Conservation (phyloP, 2,329 filamentous ascomycete species). For the Phaeosphaeriaceae sp. region DNA sequence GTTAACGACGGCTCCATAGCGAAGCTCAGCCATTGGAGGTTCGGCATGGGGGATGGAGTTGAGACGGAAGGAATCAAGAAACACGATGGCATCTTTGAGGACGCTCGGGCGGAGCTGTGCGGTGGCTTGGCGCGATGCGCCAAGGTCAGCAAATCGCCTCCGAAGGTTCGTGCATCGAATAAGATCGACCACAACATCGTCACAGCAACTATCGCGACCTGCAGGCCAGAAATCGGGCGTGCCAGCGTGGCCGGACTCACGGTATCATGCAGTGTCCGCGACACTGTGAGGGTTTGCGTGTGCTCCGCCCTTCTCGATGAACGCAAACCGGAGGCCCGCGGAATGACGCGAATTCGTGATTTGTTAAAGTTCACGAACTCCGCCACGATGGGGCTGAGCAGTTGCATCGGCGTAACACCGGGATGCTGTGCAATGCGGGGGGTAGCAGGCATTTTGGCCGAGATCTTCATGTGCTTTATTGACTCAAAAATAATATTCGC, state of each 20-base stretch:
- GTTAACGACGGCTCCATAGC: constrained; percentile 41
- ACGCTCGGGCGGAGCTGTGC: neutral
- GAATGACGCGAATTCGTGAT: neutral
- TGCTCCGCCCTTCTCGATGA: neutral
- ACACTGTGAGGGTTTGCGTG: neutral
- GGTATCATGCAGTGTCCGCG: neutral
- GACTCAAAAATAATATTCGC: neutral
- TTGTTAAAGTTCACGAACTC: neutral
- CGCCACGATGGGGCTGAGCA: constrained; percentile 8
- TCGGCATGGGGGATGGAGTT: constrained; percentile 22
- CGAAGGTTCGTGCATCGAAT: neutral
- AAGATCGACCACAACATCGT: neutral
- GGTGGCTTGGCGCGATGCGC: constrained; percentile 3
- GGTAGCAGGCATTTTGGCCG: neutral
- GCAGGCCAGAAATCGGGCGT: neutral
- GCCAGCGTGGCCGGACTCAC: neutral
- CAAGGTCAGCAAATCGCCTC: constrained; percentile 1
- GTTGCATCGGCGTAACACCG: neutral
- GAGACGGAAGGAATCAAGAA: neutral
- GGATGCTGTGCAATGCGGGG: constrained; percentile 1
- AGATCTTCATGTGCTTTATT: neutral
- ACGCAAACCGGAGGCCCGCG: neutral
- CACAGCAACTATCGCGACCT: neutral
- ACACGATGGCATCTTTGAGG: neutral
- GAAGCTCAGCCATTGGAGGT: constrained; percentile 29